Conservation (phyloP, 345 rosid genomes). For the Brassica cretica region DNA sequence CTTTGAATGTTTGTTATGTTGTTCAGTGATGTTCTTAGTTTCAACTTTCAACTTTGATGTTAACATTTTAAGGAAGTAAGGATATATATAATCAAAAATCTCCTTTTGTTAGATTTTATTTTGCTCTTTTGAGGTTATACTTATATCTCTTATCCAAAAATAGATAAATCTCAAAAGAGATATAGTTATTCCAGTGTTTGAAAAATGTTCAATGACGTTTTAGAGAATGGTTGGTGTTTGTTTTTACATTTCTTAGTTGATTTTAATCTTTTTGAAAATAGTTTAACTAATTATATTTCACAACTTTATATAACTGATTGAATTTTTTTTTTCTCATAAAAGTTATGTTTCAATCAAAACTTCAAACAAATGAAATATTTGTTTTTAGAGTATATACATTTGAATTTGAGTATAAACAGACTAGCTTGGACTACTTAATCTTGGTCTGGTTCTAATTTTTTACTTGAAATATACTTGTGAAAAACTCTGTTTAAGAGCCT, state of each 20-base stretch:
- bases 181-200: neutral
- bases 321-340: neutral
- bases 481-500: neutral
- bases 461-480: slow-evolving; percentile 1
- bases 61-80: slow-evolving; percentile 32
- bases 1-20: slow-evolving; percentile 16
- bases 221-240: neutral
- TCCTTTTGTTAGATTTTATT: slow-evolving; percentile 29
- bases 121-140: slow-evolving; percentile 7
- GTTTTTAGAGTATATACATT: neutral
- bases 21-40: slow-evolving; percentile 25
- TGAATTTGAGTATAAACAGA: neutral
- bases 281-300: no score
- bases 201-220: neutral
- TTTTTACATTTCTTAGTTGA: neutral
- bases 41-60: slow-evolving; percentile 12
- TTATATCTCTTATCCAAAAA: neutral
- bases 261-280: neutral
- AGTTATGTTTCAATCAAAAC: neutral
- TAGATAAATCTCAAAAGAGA: neutral
- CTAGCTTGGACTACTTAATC: neutral
- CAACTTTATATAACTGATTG: neutral
- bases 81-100: slow-evolving; percentile 32
- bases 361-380: neutral
- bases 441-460: neutral